Percentiles rank a stretch among this genome's conserved stretches.
These are phyloP conservation scores for Fusarium goolgardi DNA, from an alignment of 2,329 filamentous ascomycete genomes.

Conservation along the genomic window DNA sequence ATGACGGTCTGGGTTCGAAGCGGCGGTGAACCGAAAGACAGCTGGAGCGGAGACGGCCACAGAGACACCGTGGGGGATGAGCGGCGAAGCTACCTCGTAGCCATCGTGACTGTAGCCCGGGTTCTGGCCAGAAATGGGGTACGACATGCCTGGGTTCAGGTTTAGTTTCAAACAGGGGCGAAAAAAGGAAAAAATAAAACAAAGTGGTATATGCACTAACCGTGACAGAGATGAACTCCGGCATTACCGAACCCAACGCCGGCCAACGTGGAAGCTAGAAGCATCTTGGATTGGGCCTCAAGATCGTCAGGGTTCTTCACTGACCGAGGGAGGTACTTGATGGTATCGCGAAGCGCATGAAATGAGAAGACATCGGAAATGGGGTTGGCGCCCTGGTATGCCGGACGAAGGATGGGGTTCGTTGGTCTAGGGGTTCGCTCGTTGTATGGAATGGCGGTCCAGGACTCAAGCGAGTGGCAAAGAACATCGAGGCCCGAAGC, in stretches of 20 bases:
- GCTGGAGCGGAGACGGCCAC: conserved; percentile 94
- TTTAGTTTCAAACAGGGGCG: conserved; percentile 27
- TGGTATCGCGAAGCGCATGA: conserved; percentile 81
- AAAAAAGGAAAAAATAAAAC: not conserved
- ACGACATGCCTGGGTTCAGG: conserved; percentile 79
- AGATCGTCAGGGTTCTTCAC: conserved; percentile 89
- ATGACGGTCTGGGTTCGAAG: conserved; percentile 93
- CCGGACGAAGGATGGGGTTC: conserved; percentile 91
- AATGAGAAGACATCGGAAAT: conserved; percentile 98
- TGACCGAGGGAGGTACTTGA: conserved; percentile 92
- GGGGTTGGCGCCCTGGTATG: conserved; percentile 97
- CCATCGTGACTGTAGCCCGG: conserved; percentile 86
- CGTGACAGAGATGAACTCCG: conserved; percentile 83
- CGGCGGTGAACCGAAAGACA: conserved; percentile 91
- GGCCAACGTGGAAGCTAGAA: conserved; percentile 91
- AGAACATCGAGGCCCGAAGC: conserved; percentile 93
- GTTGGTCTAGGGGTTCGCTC: conserved; percentile 84
- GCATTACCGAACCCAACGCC: conserved; percentile 98
- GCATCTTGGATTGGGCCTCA: conserved; percentile 95
- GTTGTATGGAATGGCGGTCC: conserved; percentile 96
- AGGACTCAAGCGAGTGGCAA: conserved; percentile 94
- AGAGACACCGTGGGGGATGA: conserved; percentile 96
- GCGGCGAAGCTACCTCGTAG: conserved; percentile 79
- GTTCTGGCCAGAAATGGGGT: conserved; percentile 96
- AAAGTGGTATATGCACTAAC: conserved; percentile 52